A percentile compares a stretch with the other conserved stretches of the same genome.
Conservation (phyloP, 2,329 filamentous ascomycete genomes). For the Alternaria conjuncta region DNA sequence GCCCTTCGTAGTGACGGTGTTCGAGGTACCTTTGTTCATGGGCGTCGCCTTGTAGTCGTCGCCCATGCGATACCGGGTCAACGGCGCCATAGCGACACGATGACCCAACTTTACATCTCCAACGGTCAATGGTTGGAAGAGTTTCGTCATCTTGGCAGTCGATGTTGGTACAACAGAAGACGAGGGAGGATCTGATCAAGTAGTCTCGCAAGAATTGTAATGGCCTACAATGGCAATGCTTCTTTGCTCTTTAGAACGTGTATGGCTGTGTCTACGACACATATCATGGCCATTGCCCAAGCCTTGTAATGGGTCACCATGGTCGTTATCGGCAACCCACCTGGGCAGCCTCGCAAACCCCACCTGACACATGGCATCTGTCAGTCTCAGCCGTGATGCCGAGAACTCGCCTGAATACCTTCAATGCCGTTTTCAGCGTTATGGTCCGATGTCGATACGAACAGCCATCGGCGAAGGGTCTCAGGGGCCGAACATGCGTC, state of each 20-base stretch:
- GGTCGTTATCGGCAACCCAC: slow-evolving; percentile 1
- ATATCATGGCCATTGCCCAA: neutral
- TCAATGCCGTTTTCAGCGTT: neutral
- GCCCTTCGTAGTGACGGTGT: neutral
- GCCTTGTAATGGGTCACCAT: neutral
- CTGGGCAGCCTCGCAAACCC: neutral
- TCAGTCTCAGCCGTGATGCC: neutral
- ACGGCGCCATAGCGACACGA: slow-evolving; percentile 42
- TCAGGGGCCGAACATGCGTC: neutral
- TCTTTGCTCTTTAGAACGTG: neutral
- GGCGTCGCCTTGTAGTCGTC: slow-evolving; percentile 53
- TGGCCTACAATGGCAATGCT: neutral
- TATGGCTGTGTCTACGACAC: neutral
- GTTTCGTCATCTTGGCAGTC: slow-evolving; percentile 21
- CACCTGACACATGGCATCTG: neutral
- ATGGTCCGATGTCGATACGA: neutral
- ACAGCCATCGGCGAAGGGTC: neutral
- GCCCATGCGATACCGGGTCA: slow-evolving; percentile 49
- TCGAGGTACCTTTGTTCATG: slow-evolving; percentile 11
- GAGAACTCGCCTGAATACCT: slow-evolving; percentile 1
- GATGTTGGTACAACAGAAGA: neutral
- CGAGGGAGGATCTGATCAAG: neutral
- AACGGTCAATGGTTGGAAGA: slow-evolving; percentile 45
- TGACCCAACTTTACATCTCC: slow-evolving; percentile 37
- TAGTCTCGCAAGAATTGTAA: neutral